Conservation (phyloP, 163 green algal species). For the Dunaliella salina region DNA sequence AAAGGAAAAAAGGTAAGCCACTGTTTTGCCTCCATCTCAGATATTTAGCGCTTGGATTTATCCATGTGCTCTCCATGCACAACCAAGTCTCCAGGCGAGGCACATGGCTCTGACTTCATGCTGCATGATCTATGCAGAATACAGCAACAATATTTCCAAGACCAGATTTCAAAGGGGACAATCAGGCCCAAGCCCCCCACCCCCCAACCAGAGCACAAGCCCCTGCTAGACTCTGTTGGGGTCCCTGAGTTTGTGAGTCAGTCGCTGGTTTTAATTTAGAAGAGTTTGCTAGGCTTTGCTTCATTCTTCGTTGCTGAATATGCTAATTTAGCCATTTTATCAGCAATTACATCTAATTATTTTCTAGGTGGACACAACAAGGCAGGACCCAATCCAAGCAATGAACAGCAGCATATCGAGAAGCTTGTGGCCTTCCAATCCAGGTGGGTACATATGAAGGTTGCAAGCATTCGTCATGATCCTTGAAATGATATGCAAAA, state of each 20-base stretch:
- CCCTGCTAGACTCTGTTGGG: conserved; percentile 27
- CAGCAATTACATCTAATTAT: conserved; percentile 42
- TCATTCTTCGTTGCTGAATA: conserved; percentile 48
- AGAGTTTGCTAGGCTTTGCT: conserved; percentile 32
- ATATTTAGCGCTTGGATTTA: not conserved
- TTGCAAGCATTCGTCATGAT: no score
- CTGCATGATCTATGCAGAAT: not conserved
- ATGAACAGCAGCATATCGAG: conserved; percentile 15
- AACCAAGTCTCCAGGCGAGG: not conserved
- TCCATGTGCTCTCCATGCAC: not conserved
- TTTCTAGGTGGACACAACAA: conserved; percentile 31
- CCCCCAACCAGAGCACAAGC: not conserved
- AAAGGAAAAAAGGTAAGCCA: not conserved
- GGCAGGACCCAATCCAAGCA: conserved; percentile 26
- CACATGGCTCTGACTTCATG: no score
- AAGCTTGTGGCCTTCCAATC: conserved; percentile 20
- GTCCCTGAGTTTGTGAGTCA: conserved; percentile 32
- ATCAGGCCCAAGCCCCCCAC: conserved; percentile 22
- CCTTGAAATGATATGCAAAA: no score
- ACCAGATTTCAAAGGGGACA: conserved; percentile 30
- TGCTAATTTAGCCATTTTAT: conserved; percentile 53
- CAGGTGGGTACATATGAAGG: conserved; percentile 4
- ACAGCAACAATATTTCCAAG: conserved; percentile 20
- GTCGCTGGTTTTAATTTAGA: conserved; percentile 40
- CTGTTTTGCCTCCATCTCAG: not conserved